These are phyloP conservation scores for Pseudogymnoascus sp. DNA, from an alignment of 2,329 filamentous ascomycete genomes.

Conservation along the genomic window DNA sequence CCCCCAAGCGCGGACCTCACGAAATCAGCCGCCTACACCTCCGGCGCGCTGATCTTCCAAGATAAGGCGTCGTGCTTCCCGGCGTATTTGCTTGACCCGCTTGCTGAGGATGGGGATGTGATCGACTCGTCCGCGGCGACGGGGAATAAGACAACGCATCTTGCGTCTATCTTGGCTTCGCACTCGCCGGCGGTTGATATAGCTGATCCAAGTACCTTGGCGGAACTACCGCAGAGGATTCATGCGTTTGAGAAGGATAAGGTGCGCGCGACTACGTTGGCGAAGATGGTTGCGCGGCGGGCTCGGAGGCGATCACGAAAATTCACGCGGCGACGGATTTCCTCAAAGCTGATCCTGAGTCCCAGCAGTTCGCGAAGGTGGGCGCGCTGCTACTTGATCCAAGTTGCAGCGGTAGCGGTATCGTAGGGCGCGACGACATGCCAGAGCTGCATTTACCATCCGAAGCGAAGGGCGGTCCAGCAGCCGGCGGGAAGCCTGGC, in stretches of 20 bases:
- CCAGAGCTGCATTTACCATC: constrained; percentile 57
- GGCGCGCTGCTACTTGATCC: constrained; percentile 80
- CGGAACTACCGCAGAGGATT: constrained; percentile 42
- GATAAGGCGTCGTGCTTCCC: constrained; percentile 98
- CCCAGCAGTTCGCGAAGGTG: constrained; percentile 60
- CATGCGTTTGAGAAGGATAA: constrained; percentile 76
- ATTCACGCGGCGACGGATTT: constrained; percentile 77
- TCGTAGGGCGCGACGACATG: constrained; percentile 79
- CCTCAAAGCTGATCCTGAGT: constrained; percentile 61
- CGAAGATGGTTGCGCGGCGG: constrained; percentile 78
- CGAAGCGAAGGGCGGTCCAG: constrained; percentile 28
- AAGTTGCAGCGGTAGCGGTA: constrained; percentile 92
- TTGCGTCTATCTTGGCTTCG: constrained; percentile 62
- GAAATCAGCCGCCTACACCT: constrained; percentile 64
- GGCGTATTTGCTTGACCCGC: constrained; percentile 73
- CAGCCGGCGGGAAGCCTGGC: constrained; percentile 5
- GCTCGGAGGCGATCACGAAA: constrained; percentile 58
- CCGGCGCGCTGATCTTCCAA: constrained; percentile 79
- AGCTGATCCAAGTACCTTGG: constrained; percentile 29
- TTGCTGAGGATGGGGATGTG: constrained; percentile 62
- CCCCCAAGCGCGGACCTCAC: constrained; percentile 66
- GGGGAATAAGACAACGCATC: constrained; percentile 94
- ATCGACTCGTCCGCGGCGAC: constrained; percentile 94
- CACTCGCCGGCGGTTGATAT: constrained; percentile 28
- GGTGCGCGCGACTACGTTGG: constrained; percentile 64